Conservation (phyloP, 495 filamentous ascomycete genomes). For the Penicillium waksmanii region DNA sequence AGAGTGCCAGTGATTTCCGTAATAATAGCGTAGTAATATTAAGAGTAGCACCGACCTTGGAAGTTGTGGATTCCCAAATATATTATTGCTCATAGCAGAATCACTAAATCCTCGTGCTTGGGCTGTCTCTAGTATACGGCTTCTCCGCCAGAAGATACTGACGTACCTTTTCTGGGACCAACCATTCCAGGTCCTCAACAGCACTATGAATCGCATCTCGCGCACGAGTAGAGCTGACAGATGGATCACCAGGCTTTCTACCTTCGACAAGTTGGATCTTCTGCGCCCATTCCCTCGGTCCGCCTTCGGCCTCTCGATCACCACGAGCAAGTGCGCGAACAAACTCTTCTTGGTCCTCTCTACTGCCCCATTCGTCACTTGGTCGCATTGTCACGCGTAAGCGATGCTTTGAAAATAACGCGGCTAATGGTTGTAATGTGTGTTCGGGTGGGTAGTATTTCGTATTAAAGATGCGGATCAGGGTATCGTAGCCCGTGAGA, state of each 20-base stretch:
- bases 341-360: constrained; percentile 62
- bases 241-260: constrained; percentile 51
- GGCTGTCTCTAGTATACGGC: constrained; percentile 33
- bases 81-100: neutral
- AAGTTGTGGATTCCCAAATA: neutral
- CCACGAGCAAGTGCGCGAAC: constrained; percentile 56
- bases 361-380: constrained; percentile 66
- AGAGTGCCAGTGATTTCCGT: too few species aligned
- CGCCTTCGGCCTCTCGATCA: constrained; percentile 59
- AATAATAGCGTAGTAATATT: too few species aligned
- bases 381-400: constrained; percentile 75
- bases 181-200: constrained; percentile 54
- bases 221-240: constrained; percentile 80
- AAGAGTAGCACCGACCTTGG: too few species aligned
- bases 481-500: constrained; percentile 85
- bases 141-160: constrained; percentile 55
- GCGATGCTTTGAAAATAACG: constrained; percentile 70
- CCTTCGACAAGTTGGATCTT: constrained; percentile 73
- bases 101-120: constrained; percentile 4
- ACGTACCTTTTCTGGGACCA: constrained; percentile 67
- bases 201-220: constrained; percentile 64
- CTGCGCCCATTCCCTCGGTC: constrained; percentile 65
- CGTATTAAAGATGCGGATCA: constrained; percentile 78
- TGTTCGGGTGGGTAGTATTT: constrained; percentile 77
- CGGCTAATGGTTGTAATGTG: constrained; percentile 59